These are phyloP conservation scores for Mucor indicus DNA, from an alignment of 371 early-diverging fungal species.

Conservation along the genomic window DNA sequence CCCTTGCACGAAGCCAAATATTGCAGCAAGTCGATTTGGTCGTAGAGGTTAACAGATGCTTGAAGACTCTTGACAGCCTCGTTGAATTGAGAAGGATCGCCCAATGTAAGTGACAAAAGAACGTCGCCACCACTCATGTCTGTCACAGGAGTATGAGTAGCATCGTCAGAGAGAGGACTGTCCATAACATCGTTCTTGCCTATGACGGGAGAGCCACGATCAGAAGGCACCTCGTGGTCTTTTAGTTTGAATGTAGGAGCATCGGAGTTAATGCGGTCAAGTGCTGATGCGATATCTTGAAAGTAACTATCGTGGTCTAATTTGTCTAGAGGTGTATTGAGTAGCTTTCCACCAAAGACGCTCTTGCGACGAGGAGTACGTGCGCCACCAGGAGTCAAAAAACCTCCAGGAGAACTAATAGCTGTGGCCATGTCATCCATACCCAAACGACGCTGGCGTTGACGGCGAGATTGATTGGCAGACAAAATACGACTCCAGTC, in stretches of 20 bases:
- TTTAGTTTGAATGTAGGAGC: conserved; percentile 48
- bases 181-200: no score
- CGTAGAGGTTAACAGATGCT: conserved; percentile 73
- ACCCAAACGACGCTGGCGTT: conserved; percentile 43
- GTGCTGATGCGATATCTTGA: conserved; percentile 33
- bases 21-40: conserved; percentile 80
- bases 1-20: conserved; percentile 77
- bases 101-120: conserved; percentile 63
- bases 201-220: background rate
- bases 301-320: conserved; percentile 42
- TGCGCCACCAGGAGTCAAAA: conserved; percentile 28
- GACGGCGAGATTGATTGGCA: conserved; percentile 38
- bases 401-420: conserved; percentile 49
- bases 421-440: conserved; percentile 48
- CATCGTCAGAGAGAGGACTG: background rate
- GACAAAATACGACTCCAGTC: conserved; percentile 73
- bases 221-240: conserved; percentile 38
- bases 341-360: conserved; percentile 38
- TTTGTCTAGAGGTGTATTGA: conserved; percentile 35
- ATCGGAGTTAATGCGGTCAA: conserved; percentile 23
- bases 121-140: conserved; percentile 6
- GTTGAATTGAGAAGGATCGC: conserved; percentile 61
- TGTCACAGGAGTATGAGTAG: background rate
- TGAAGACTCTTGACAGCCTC: conserved; percentile 63
- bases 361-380: conserved; percentile 53